Evolutionary conservation across 345 rosid genomes (phyloP).

Genomic region (Limnanthes douglasii): DNA sequence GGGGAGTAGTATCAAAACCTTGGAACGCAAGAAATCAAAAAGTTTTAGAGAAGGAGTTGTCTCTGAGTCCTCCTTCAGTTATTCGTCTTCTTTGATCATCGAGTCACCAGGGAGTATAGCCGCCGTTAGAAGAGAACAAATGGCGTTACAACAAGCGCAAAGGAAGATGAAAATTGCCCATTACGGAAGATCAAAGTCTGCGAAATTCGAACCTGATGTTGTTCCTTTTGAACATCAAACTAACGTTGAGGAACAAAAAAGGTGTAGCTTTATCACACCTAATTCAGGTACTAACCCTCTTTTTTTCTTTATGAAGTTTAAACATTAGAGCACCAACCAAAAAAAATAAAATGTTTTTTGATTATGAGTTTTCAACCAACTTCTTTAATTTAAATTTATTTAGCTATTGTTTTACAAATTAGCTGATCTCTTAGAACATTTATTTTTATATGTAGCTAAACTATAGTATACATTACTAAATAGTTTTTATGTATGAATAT

Average conservation of each 20-base stretch:
- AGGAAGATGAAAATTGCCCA: slow-evolving; percentile 54
- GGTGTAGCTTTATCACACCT: slow-evolving; percentile 43
- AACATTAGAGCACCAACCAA: no score
- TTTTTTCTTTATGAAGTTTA: background rate
- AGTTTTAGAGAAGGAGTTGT: slow-evolving; percentile 24
- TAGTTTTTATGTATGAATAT: no score
- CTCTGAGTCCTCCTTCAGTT: slow-evolving; percentile 10
- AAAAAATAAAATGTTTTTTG: no score
- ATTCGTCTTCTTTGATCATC: slow-evolving; percentile 20
- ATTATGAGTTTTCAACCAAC: no score
- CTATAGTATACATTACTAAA: no score
- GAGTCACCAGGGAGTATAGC: slow-evolving; percentile 54
- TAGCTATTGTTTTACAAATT: no score
- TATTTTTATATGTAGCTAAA: no score
- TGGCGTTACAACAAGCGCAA: slow-evolving; percentile 42
- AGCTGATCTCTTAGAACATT: no score
- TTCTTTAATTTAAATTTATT: no score
- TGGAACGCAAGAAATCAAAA: slow-evolving; percentile 39
- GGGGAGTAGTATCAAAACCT: background rate
- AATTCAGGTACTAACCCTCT: slow-evolving; percentile 26
- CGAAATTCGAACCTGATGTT: slow-evolving; percentile 24
- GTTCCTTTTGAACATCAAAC: slow-evolving; percentile 4
- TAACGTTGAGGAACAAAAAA: slow-evolving; percentile 15
- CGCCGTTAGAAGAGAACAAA: slow-evolving; percentile 45
- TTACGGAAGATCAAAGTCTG: slow-evolving; percentile 49